These are phyloP conservation scores for Penicillium mononematosum DNA, from an alignment of 495 filamentous ascomycete species.

Conservation along the genomic window DNA sequence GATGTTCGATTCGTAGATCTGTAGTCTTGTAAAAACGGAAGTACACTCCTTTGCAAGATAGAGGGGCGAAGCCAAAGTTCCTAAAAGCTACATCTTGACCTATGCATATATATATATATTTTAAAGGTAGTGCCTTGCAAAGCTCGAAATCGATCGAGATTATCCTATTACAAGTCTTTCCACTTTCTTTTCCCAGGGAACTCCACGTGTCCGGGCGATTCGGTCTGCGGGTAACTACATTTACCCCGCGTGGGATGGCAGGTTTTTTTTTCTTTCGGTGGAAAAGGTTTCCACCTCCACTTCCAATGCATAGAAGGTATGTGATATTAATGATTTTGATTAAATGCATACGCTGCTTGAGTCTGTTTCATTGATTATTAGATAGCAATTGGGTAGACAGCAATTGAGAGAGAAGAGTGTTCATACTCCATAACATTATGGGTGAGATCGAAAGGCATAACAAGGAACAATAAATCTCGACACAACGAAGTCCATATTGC, in stretches of 20 bases:
- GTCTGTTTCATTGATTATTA: neutral
- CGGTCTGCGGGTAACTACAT: neutral
- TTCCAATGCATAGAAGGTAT: neutral
- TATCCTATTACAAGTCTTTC: neutral
- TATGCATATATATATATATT: neutral
- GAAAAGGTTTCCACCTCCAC: neutral
- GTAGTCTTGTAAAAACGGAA: neutral
- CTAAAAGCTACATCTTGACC: neutral
- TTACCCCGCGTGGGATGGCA: constrained; percentile 3
- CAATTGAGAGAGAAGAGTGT: neutral
- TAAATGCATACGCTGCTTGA: neutral
- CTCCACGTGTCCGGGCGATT: neutral
- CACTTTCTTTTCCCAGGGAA: neutral
- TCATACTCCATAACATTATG: neutral
- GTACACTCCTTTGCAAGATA: neutral
- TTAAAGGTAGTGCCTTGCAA: neutral
- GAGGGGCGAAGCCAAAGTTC: neutral
- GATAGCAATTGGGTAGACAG: neutral
- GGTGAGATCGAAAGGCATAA: no score
- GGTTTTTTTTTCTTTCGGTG: neutral
- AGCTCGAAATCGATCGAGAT: constrained; percentile 1
- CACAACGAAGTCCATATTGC: neutral
- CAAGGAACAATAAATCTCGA: neutral
- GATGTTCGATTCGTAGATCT: neutral
- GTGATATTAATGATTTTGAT: neutral